phyloP scores from a whole-genome alignment of 305 asterid genomes.

The Lippia alba region DNA sequence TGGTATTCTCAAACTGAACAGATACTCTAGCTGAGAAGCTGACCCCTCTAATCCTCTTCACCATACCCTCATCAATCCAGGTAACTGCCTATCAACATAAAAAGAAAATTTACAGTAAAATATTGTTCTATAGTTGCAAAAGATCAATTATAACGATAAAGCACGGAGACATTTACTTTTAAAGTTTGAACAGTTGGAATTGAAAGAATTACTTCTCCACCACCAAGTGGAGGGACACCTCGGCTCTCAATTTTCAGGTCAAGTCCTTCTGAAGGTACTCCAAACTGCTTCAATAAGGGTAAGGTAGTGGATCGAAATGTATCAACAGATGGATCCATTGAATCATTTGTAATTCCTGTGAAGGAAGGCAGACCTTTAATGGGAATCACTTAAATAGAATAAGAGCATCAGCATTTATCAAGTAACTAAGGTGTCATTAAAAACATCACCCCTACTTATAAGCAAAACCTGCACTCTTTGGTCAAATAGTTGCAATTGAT shows the following conservation, averaged over 20 bases:
- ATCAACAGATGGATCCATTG: conserved; percentile 90
- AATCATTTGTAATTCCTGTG: conserved; percentile 87
- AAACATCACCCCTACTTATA: conserved; percentile 3
- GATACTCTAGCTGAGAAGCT: conserved; percentile 88
- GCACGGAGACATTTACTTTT: conserved; percentile 47
- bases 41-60: conserved; percentile 86
- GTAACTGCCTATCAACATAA: conserved; percentile 60
- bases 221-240: conserved; percentile 92
- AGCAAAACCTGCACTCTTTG: not conserved
- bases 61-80: conserved; percentile 96
- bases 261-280: conserved; percentile 77
- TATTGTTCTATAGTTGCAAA: not conserved
- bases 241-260: conserved; percentile 75
- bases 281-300: conserved; percentile 78
- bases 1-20: conserved; percentile 75
- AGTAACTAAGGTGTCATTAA: not conserved
- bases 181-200: conserved; percentile 71
- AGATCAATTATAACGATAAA: not conserved
- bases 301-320: conserved; percentile 75
- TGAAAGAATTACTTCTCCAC: conserved; percentile 81
- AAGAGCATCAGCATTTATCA: not conserved
- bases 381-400: conserved; percentile 21
- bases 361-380: conserved; percentile 12
- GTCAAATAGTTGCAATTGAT: not conserved
- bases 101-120: conserved; percentile 10